Conservation (phyloP, 768 basidiomycete genomes). For the Agrocybe chaxingu region DNA sequence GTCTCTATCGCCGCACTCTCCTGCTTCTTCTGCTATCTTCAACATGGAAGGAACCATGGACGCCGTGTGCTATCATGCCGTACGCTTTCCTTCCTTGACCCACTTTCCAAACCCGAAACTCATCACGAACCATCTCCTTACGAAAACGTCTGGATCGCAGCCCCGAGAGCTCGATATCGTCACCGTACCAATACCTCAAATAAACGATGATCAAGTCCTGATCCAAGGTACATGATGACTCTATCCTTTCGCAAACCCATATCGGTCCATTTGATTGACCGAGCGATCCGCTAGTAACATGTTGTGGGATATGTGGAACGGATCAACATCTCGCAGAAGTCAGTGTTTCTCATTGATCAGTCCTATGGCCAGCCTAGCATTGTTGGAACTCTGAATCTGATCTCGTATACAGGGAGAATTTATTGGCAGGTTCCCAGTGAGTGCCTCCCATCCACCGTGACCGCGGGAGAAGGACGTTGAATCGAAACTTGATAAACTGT, state of each 20-base stretch:
- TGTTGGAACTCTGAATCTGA: conserved; percentile 2
- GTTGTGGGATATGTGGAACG: conserved; percentile 63
- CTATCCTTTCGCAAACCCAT: background rate
- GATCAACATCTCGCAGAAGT: conserved; percentile 50
- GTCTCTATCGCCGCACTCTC: too few relatives aligned
- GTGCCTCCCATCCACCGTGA: conserved; percentile 14
- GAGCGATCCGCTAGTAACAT: conserved; percentile 23
- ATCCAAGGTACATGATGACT: conserved; percentile 44
- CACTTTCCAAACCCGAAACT: background rate
- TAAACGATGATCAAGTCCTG: conserved; percentile 53
- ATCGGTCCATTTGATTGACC: background rate
- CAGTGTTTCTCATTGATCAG: conserved; percentile 24
- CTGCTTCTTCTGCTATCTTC: too few relatives aligned
- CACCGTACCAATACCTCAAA: conserved; percentile 47
- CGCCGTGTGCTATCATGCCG: conserved; percentile 46
- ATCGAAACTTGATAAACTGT: background rate
- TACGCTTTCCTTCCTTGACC: conserved; percentile 13
- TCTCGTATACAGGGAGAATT: conserved; percentile 56
- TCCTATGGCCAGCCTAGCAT: background rate
- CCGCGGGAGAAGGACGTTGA: background rate
- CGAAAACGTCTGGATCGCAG: conserved; percentile 18
- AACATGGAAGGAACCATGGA: conserved; percentile 30
- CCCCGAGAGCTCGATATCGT: conserved; percentile 51
- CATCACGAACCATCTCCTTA: background rate
- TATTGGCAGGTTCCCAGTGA: conserved; percentile 65